Evolutionary conservation across 495 filamentous ascomycete genomes (phyloP), one percentile per base, ranked within the genome.

Genomic region (Melanomma pulvis-pyrius): DNA sequence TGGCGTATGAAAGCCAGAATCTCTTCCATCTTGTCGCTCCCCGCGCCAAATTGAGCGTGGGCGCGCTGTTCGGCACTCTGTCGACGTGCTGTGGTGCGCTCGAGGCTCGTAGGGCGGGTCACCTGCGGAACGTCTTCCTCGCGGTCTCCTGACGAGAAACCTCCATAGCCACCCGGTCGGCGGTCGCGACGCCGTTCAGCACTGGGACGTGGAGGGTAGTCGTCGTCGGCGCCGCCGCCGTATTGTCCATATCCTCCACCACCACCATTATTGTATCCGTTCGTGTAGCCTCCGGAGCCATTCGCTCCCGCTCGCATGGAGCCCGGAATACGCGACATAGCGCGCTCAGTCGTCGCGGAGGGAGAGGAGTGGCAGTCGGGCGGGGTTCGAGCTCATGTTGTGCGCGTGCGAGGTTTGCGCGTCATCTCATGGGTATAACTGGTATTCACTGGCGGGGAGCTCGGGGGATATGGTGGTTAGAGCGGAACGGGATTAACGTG

Each of bases 1-100:
- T 83, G 79, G 74, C 92, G 87, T 68, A 98, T 96, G 52, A 90
- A 81, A 32, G 82, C 77, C 13, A 92, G 74, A 46, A 91, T 82
- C 68, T 86, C 88, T 68, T 82, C 78, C 62, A 80, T 81, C 69
- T 80, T 73, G 61, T 68, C 74, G 12, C 69, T 73, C 47, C 78
- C 77, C 28, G 68, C 71, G 22, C 75, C 75, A 59, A 65, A 69
- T 8, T 64, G 61, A 53, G 47, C 52, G 30, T 57, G 52, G 25
- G 26, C 21, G 9, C 46, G 61, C 1, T 63, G 74, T 66, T 52
- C 65, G 51, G 72, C 76, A 59, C 72, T 69, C 61, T 65, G 61
- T 59, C 67, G 72, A 8, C 50, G 50, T n/a, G 34, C 69, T 54
- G 61, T 68, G 24, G 61, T 54, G 28, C 74, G 67, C 25, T 78